These are phyloP conservation scores for Platismatia glauca DNA, from an alignment of 495 filamentous ascomycete species.

Conservation along the genomic window DNA sequence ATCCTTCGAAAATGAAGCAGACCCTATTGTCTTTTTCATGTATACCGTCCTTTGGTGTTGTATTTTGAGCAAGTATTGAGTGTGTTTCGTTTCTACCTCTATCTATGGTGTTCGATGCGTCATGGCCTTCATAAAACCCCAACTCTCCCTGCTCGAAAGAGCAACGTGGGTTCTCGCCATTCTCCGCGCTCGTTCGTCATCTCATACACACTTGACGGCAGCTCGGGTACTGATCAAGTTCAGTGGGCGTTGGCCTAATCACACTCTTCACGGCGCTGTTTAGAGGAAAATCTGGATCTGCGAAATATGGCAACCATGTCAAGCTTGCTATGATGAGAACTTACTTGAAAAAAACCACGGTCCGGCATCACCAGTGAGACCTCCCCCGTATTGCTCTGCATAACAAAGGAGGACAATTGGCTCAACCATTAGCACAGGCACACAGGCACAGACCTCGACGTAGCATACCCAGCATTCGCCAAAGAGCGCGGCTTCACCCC, in stretches of 20 bases:
- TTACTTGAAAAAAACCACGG: constrained; percentile 21
- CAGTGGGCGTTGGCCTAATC: constrained; percentile 24
- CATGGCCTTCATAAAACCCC: constrained; percentile 16
- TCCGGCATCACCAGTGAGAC: constrained; percentile 32
- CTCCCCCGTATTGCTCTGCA: background rate
- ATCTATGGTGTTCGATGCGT: background rate
- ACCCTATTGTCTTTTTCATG: background rate
- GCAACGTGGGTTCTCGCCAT: constrained; percentile 25
- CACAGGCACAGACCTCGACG: constrained; percentile 33
- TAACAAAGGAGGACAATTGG: background rate
- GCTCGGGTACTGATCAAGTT: background rate
- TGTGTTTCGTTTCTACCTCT: too few species aligned
- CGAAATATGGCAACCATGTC: constrained; percentile 32
- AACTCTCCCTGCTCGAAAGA: constrained; percentile 35
- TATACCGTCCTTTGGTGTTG: background rate
- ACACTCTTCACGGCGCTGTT: constrained; percentile 32
- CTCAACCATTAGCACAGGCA: constrained; percentile 23
- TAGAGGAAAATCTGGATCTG: constrained; percentile 31
- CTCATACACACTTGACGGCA: background rate
- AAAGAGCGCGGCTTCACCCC: constrained; percentile 40
- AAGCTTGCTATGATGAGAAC: constrained; percentile 27
- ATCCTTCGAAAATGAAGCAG: too few species aligned
- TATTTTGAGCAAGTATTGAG: background rate
- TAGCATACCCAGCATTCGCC: constrained; percentile 38
- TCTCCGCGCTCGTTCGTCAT: constrained; percentile 19